Evolutionary conservation across 75 land plant genomes (phyloP).

Genomic region (Azolla pinnata): DNA sequence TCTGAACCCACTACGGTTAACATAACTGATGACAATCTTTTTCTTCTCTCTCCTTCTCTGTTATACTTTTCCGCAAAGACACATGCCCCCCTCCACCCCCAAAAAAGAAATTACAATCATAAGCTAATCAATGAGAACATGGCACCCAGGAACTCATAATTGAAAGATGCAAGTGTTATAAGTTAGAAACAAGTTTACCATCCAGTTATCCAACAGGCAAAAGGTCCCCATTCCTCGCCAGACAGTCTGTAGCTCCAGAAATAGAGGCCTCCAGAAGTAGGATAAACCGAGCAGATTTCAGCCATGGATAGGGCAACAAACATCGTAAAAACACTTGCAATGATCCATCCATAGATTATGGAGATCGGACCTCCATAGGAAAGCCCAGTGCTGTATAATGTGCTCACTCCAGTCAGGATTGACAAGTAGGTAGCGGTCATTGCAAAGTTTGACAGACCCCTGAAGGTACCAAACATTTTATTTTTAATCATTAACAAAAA

Average conservation of each 20-base stretch:
- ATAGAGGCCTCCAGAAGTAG: conserved; percentile 93
- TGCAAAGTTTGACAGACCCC: conserved; percentile 78
- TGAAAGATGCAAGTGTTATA: neutral
- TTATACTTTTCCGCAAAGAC: no score
- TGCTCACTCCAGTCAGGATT: conserved; percentile 82
- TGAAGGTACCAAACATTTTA: no score
- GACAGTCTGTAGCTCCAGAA: conserved; percentile 84
- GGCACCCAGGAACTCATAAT: no score
- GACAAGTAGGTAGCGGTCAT: conserved; percentile 80
- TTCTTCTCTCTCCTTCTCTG: no score
- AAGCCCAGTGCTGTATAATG: conserved; percentile 74
- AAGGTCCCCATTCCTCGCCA: conserved; percentile 75
- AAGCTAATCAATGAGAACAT: no score
- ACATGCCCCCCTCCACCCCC: no score
- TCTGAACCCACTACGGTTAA: no score
- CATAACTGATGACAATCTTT: no score
- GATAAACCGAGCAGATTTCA: conserved; percentile 85
- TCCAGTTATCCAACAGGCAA: conserved; percentile 91
- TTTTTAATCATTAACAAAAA: no score
- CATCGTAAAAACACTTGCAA: conserved; percentile 68
- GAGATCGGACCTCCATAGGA: conserved; percentile 66
- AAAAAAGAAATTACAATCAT: no score
- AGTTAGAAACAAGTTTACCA: conserved; percentile 38
- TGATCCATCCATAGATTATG: conserved; percentile 73
- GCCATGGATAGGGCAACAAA: conserved; percentile 80